phyloP scores from a whole-genome alignment of 2,329 filamentous ascomycete species.

The Plectosphaerella plurivora region DNA sequence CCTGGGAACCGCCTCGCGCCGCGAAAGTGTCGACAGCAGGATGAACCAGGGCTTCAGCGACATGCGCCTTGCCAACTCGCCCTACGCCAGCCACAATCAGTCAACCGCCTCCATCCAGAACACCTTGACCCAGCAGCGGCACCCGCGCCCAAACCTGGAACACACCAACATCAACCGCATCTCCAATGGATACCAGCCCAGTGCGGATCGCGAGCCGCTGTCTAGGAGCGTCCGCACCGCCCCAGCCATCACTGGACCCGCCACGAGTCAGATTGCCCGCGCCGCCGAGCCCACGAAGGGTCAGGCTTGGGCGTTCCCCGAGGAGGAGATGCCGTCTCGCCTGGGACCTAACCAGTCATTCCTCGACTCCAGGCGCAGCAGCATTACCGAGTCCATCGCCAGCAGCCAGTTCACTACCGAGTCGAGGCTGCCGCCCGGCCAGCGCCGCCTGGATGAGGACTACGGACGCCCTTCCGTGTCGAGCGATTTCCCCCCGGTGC shows the following conservation, averaged over 20 bases:
- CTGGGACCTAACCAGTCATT: slow-evolving; percentile 43
- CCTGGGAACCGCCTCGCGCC: slow-evolving; percentile 35
- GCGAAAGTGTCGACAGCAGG: slow-evolving; percentile 76
- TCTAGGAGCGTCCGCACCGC: slow-evolving; percentile 58
- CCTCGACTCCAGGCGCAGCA: slow-evolving; percentile 67
- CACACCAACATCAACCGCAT: slow-evolving; percentile 52
- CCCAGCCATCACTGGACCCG: slow-evolving; percentile 71
- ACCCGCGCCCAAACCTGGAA: slow-evolving; percentile 49
- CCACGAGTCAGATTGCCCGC: slow-evolving; percentile 58
- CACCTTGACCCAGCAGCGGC: slow-evolving; percentile 63
- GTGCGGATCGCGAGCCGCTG: slow-evolving; percentile 47
- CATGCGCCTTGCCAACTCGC: slow-evolving; percentile 63
- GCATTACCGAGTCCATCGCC: slow-evolving; percentile 70
- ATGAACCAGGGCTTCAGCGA: slow-evolving; percentile 69
- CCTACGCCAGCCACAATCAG: slow-evolving; percentile 72
- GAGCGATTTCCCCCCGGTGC: slow-evolving; percentile 53
- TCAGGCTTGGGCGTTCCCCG: slow-evolving; percentile 80
- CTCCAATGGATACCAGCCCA: slow-evolving; percentile 62
- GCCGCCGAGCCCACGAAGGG: slow-evolving; percentile 78
- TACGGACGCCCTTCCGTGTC: slow-evolving; percentile 45
- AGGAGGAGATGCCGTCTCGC: slow-evolving; percentile 59
- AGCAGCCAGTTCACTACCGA: slow-evolving; percentile 77
- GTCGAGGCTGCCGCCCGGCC: slow-evolving; percentile 66
- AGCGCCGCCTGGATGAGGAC: slow-evolving; percentile 67
- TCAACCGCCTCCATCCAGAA: slow-evolving; percentile 73